Evolutionary conservation across 2,329 filamentous ascomycete species (phyloP).

Genomic region (Cytospora paraplurivora): DNA sequence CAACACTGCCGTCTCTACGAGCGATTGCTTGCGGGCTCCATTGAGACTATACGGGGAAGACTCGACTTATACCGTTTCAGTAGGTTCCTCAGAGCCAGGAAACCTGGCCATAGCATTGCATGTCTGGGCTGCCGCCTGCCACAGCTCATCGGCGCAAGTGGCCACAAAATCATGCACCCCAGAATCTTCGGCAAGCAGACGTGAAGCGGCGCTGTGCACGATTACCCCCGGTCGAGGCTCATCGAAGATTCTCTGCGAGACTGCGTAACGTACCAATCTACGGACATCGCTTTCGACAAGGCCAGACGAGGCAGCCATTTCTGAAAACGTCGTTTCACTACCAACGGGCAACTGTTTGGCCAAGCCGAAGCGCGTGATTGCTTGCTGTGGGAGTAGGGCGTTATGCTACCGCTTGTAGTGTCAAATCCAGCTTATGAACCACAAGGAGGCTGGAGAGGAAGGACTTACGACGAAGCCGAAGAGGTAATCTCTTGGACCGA

Average conservation of each 20-base stretch:
- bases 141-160: conserved; percentile 30
- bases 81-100: conserved; percentile 29
- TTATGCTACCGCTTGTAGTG: conserved; percentile 23
- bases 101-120: conserved; percentile 32
- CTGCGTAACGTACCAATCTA: conserved; percentile 26
- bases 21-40: no score
- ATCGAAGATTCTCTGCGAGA: conserved; percentile 29
- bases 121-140: conserved; percentile 30
- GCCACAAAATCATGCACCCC: conserved; percentile 31
- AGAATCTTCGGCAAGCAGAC: conserved; percentile 31
- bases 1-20: no score
- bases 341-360: conserved; percentile 33
- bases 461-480: conserved; percentile 28
- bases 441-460: background rate
- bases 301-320: conserved; percentile 30
- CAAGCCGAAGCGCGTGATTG: conserved; percentile 31
- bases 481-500: conserved; percentile 33
- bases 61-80: no score
- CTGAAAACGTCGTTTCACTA: conserved; percentile 30
- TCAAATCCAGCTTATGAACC: no score
- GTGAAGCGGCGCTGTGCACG: conserved; percentile 30
- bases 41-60: no score
- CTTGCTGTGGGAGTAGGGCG: conserved; percentile 34
- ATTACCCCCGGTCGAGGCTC: conserved; percentile 30
- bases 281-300: conserved; percentile 30